Percentiles rank a stretch among this genome's conserved stretches.
These are phyloP conservation scores for Scolecobasidium constrictum DNA, from an alignment of 2,329 filamentous ascomycete genomes.

Conservation along the genomic window DNA sequence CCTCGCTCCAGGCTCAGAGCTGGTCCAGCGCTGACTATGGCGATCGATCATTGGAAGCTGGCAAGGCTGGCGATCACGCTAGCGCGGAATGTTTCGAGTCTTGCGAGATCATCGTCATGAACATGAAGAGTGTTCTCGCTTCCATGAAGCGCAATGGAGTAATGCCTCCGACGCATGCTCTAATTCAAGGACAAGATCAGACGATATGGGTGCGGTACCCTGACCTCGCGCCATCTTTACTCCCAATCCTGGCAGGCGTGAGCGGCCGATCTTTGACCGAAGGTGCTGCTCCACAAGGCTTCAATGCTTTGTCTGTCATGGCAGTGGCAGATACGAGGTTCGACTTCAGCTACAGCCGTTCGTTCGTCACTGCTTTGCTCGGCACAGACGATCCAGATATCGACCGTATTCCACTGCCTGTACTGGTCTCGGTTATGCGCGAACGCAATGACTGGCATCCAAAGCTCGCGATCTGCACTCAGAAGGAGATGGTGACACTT, in stretches of 20 bases:
- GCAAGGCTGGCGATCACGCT: constrained; percentile 32
- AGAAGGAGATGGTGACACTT: constrained; percentile 67
- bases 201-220: constrained; percentile 76
- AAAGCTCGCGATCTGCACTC: constrained; percentile 65
- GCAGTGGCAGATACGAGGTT: constrained; percentile 65
- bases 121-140: constrained; percentile 61
- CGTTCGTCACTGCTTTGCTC: constrained; percentile 63
- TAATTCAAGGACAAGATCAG: constrained; percentile 72
- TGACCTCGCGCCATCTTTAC: constrained; percentile 57
- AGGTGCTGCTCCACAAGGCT: constrained; percentile 28
- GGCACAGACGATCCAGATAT: constrained; percentile 61
- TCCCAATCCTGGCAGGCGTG: constrained; percentile 57
- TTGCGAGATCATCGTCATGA: constrained; percentile 47
- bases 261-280: constrained; percentile 31
- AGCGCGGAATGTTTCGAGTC: constrained; percentile 36
- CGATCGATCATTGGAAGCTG: constrained; percentile 25
- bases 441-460: constrained; percentile 58
- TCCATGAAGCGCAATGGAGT: constrained; percentile 81
- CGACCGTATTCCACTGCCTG: constrained; percentile 59
- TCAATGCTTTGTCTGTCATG: constrained; percentile 53
- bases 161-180: constrained; percentile 50
- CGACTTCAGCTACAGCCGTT: constrained; percentile 69
- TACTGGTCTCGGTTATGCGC: constrained; percentile 65
- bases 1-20: constrained; percentile 9
- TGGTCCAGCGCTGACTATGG: neutral